Evolutionary conservation across 148 eudicot species (phyloP).

Genomic region (Salicornia ramosissima): DNA sequence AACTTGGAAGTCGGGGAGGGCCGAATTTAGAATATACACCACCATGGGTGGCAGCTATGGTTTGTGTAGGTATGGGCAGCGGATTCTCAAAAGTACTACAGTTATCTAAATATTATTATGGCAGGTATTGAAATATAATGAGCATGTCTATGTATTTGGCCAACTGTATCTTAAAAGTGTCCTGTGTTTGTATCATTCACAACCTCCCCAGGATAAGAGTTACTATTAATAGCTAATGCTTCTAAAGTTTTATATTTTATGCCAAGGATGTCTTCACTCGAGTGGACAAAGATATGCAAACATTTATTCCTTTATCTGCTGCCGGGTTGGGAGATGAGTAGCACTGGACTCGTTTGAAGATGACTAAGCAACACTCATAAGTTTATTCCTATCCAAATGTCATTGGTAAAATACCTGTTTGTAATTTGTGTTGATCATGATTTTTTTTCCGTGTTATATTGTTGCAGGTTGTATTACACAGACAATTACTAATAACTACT

Average conservation of each 20-base stretch:
- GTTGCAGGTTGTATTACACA: too few relatives aligned
- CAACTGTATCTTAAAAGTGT: too few relatives aligned
- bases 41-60: too few relatives aligned
- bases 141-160: not conserved
- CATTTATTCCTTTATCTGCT: conserved; percentile 34
- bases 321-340: conserved; percentile 32
- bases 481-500: conserved; percentile 77
- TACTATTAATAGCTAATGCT: conserved; percentile 1
- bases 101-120: not conserved
- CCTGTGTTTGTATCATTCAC: not conserved
- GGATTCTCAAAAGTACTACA: not conserved
- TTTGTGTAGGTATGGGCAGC: conserved; percentile 70
- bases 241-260: not conserved
- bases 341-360: conserved; percentile 80
- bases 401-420: conserved; percentile 9
- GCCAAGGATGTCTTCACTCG: conserved; percentile 60
- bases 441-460: too few relatives aligned
- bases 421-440: too few relatives aligned
- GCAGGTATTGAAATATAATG: not conserved
- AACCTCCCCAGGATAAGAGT: not conserved
- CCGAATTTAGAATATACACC: too few relatives aligned
- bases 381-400: conserved; percentile 17
- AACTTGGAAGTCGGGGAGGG: too few relatives aligned
- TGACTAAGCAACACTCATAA: conserved; percentile 77
- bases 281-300: conserved; percentile 75